Percentiles rank a stretch among this genome's conserved stretches.
These are phyloP conservation scores for Cercophora scortea DNA, from an alignment of 495 filamentous ascomycete genomes.

Conservation along the genomic window DNA sequence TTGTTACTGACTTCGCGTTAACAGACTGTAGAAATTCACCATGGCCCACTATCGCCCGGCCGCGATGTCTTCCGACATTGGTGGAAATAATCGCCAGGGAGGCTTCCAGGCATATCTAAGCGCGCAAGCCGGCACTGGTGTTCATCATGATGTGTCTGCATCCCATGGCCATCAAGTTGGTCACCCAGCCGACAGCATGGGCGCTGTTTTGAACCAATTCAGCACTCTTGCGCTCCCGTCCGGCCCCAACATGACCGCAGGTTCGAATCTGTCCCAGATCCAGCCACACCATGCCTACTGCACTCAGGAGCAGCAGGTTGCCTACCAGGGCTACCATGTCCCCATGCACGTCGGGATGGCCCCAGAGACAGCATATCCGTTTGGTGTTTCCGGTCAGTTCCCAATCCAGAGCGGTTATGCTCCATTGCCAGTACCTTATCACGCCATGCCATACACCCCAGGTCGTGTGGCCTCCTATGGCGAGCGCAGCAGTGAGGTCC, in stretches of 20 bases:
- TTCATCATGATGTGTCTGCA: slow-evolving; percentile 14
- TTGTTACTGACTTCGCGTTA: not conserved
- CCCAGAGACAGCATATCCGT: slow-evolving; percentile 18
- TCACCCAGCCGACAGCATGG: slow-evolving; percentile 16
- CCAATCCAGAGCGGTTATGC: slow-evolving; percentile 28
- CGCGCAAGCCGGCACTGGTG: slow-evolving; percentile 10
- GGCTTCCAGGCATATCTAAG: slow-evolving; percentile 16
- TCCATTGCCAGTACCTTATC: slow-evolving; percentile 23
- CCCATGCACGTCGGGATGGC: slow-evolving; percentile 24
- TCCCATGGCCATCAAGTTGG: slow-evolving; percentile 20
- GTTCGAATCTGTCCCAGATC: slow-evolving; percentile 12
- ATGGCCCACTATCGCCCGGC: slow-evolving; percentile 19
- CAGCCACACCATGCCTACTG: slow-evolving; percentile 25
- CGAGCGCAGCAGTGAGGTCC: slow-evolving; percentile 42
- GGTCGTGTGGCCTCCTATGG: slow-evolving; percentile 31
- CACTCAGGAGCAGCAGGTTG: slow-evolving; percentile 20
- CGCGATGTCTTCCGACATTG: slow-evolving; percentile 16
- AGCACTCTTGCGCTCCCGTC: slow-evolving; percentile 26
- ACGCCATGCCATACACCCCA: slow-evolving; percentile 42
- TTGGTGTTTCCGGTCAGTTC: slow-evolving; percentile 21
- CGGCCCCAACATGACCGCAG: slow-evolving; percentile 12
- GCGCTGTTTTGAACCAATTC: slow-evolving; percentile 32
- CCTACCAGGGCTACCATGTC: slow-evolving; percentile 23
- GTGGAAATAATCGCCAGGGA: slow-evolving; percentile 17
- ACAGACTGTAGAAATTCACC: slow-evolving; percentile 8